Evolutionary conservation across 805 yeast genomes (phyloP), one percentile per base, ranked within the genome.

Genomic region (Zygotorulaspora sp.): DNA sequence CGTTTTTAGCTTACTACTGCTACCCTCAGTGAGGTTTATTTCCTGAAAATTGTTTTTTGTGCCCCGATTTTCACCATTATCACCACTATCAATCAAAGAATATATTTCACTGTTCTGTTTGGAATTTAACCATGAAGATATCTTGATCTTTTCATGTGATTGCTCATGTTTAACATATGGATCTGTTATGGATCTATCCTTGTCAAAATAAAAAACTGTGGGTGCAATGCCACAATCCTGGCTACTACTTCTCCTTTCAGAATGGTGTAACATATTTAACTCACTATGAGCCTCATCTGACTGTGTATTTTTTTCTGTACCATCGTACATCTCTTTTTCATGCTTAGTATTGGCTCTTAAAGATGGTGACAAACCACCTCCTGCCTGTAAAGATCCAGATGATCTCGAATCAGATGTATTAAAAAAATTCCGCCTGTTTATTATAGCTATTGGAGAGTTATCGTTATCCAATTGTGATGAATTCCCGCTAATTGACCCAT

Each of bases 51-150:
- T n/a, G n/a, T n/a, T n/a, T n/a, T n/a, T n/a, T n/a, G n/a, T n/a
- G n/a, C n/a, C n/a, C n/a, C n/a, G n/a, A n/a, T n/a, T n/a, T n/a
- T n/a, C n/a, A n/a, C n/a, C n/a, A 17, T 37, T 35, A 14, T 36
- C 27, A 25, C 20, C 19, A 9, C 26, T 27, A 18, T 42, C 46
- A n/a, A 41, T 42, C 29, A 55, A 40, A 11, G 59, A 47, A 37
- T 55, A 55, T 11, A 45, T 37, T 12, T 55, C 58, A 7, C 52
- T 55, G 16, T 48, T 49, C 10, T 43, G 44, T n/a, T 47, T 43
- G 12, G 55, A 47, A 36, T 45, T 48, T 18, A 52, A 30, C 55
- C 60, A 50, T 17, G 55, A 48, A n/a, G 59, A 47, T 18, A 57
- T 49, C 26, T 50, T 44, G 18, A 48, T 48, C 38, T 45, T 41